Evolutionary conservation across 805 yeast genomes (phyloP).

Genomic region (Naumovozyma dairenensis): DNA sequence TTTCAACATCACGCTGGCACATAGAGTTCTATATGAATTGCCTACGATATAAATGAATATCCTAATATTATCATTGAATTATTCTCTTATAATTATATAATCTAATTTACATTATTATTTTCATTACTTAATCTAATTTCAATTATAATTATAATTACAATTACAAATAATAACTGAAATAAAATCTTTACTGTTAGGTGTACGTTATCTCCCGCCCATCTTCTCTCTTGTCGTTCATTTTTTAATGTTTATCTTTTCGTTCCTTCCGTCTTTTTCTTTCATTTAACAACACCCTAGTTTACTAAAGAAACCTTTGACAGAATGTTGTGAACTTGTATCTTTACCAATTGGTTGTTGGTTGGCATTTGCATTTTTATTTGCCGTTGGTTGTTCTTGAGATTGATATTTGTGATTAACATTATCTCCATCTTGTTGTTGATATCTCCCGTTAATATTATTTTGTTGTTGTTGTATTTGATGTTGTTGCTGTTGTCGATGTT

Average conservation of each 20-base stretch:
- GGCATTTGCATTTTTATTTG: slow-evolving; percentile 7
- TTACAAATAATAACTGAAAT: no score
- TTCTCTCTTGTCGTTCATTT: neutral
- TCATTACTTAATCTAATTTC: no score
- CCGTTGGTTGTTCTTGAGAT: slow-evolving; percentile 15
- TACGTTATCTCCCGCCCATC: no score
- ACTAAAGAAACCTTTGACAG: slow-evolving; percentile 27
- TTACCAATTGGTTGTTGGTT: slow-evolving; percentile 5
- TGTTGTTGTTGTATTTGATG: slow-evolving; percentile 10
- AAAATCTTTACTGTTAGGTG: no score
- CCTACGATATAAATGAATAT: no score
- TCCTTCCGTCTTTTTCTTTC: neutral
- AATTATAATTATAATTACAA: no score
- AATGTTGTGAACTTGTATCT: slow-evolving; percentile 13
- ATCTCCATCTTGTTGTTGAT: slow-evolving; percentile 10
- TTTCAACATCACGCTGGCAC: no score
- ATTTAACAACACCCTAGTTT: slow-evolving; percentile 28
- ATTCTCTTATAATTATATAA: no score
- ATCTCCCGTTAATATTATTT: slow-evolving; percentile 3
- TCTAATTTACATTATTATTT: no score
- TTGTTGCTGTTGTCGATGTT: slow-evolving; percentile 9
- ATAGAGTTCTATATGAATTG: no score
- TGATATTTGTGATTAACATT: slow-evolving; percentile 9
- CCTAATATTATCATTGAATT: no score
- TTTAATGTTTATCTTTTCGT: neutral